These are phyloP conservation scores for Balakata baccata DNA, from an alignment of 345 rosid genomes.

Conservation along the genomic window DNA sequence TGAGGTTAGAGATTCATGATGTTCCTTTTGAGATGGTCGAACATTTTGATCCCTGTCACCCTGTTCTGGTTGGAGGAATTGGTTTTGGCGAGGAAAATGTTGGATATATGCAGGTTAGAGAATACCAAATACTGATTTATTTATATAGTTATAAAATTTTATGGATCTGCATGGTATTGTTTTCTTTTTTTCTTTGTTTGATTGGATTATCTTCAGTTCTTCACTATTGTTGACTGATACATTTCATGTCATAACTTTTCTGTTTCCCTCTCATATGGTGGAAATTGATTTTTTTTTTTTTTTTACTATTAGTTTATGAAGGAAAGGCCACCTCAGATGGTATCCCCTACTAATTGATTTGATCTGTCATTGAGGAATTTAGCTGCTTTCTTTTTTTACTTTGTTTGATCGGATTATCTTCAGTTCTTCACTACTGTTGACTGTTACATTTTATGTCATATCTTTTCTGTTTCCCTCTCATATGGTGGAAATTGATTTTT, in stretches of 20 bases:
- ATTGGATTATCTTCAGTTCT: neutral
- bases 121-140: neutral
- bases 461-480: neutral
- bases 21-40: conserved; percentile 95
- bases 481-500: neutral
- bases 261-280: neutral
- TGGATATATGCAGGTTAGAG: conserved; percentile 94
- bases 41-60: conserved; percentile 86
- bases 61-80: conserved; percentile 81
- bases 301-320: neutral
- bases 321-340: neutral
- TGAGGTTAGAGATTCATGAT: conserved; percentile 81
- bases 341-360: neutral
- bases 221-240: neutral
- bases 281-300: neutral
- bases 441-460: neutral
- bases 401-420: neutral
- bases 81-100: conserved; percentile 81
- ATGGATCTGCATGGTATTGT: neutral
- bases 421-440: neutral
- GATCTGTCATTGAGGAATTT: neutral
- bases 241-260: neutral
- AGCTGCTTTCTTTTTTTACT: neutral
- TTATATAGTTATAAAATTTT: neutral
- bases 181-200: neutral